Percentiles rank a stretch among this genome's conserved stretches.
These are phyloP conservation scores for Aspergillus oerlinghausenensis DNA, from an alignment of 2,329 filamentous ascomycete species.

Conservation along the genomic window DNA sequence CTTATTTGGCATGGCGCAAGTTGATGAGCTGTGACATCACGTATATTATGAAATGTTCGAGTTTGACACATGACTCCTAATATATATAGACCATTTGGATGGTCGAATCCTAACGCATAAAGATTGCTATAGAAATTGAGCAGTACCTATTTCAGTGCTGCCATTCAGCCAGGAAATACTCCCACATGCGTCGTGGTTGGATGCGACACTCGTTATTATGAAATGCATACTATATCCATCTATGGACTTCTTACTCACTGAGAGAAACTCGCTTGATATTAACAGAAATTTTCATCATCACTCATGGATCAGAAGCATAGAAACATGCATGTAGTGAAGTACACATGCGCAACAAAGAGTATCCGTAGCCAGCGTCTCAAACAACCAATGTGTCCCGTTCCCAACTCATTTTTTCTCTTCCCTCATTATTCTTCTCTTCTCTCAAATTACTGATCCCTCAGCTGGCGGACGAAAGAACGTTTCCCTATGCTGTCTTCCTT, in stretches of 20 bases:
- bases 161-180: neutral
- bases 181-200: too few species aligned
- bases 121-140: neutral
- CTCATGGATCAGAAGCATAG: neutral
- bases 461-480: neutral
- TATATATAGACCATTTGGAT: neutral
- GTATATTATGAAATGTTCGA: neutral
- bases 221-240: neutral
- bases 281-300: slow-evolving; percentile 1
- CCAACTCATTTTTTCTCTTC: neutral
- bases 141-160: neutral
- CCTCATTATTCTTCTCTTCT: neutral
- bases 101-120: neutral
- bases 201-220: too few species aligned
- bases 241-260: neutral
- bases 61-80: neutral
- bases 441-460: neutral
- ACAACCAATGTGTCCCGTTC: neutral
- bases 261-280: neutral
- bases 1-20: neutral
- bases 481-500: neutral
- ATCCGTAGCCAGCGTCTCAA: neutral
- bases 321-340: neutral
- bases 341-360: neutral
- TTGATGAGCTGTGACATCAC: neutral